Evolutionary conservation across 2,329 filamentous ascomycete genomes (phyloP), one percentile per base, ranked within the genome.

Genomic region (Colletotrichum plurivorum): DNA sequence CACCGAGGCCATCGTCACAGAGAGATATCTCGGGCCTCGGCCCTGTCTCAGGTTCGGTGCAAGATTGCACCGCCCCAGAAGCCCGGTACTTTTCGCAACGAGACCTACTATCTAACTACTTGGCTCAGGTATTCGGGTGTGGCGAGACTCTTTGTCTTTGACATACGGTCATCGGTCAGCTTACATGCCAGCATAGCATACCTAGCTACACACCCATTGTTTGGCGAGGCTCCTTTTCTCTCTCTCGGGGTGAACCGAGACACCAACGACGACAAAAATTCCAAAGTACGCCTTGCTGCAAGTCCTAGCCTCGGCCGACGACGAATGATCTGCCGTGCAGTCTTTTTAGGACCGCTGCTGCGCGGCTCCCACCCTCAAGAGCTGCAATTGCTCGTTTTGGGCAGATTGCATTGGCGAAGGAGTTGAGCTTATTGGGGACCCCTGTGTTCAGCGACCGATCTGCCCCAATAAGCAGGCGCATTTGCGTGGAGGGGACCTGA

Each of bases 361-460:
- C 31, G 31, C 31, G n/a, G 45, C 9, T 18, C 18, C 18, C 18
- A 25, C 5, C 15, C 20, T 51, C n/a, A 3, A n/a, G 22, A 45
- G 51, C 57, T 43, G 12, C 2, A 15, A 43, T 62, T 54, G 13
- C 22, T 62, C 22, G 16, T 46, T 54, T 62, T 27, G 59, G 59
- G 48, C 15, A 62, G 59, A 54, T 54, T 41, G 45, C 39, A 36
- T 36, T 8, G 31, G 49, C 27, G 57, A 10, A 41, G 18, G n/a
- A 13, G n/a, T 20, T 59, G 27, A 48, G 36, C 48, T 60, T 43
- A 51, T 39, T 52, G 36, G 18, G 46, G 51, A 16, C 41, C 45
- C 31, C 31, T 10, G 8, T 8, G 31, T 8, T 36, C 31, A 36
- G 31, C 31, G 31, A 36, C 8, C 31, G 31, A 36, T 36, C 31